Evolutionary conservation across 495 filamentous ascomycete species (phyloP), one percentile per base, ranked within the genome.

Genomic region (Aspergillus panamensis): DNA sequence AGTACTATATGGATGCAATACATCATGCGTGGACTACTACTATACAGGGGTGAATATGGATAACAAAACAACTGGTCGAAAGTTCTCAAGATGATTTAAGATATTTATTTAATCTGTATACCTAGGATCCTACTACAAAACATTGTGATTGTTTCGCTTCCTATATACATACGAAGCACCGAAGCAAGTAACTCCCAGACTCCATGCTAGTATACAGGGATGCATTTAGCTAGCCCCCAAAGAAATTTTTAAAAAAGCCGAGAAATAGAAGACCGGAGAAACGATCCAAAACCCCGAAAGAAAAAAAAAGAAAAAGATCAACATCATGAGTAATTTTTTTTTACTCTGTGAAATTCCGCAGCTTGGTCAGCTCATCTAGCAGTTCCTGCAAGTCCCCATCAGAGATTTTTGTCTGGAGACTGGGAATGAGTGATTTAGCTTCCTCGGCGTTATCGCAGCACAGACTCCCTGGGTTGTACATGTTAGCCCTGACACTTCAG

Each of bases 361-460:
- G 72, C 77, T 92, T 93, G 52, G 83, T 85, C 75, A 98, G 87
- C 78, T 98, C 90, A 66, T 97, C 86, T 54, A 97, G 75, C 58
- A 97, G 69, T 57, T 92, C 87, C 67, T 96, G 87, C 62, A 98
- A 67, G 62, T 96, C 90, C 10, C 85, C 85, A 71, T 98, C 95
- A 16, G 77, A 75, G 62, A 96, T 93, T 75, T 97, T 98, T 66
- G 89, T 82, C 60, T 84, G 80, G 20, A 98, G 77, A 62, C 90
- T 96, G 0, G 94, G 94, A 55, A 98, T 96, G 45, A 98, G 80
- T 8, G 90, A 96, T 78, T 96, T 96, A 62, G 94, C 95, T 77
- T 98, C 94, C 63, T 98, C 95, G 42, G 88, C 86, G 20, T 82
- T 87, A 62, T 96, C 92, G 66, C 91, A 96, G 73, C 91, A 96